Conservation (phyloP, 306 rosid species). For the Parietaria judaica region DNA sequence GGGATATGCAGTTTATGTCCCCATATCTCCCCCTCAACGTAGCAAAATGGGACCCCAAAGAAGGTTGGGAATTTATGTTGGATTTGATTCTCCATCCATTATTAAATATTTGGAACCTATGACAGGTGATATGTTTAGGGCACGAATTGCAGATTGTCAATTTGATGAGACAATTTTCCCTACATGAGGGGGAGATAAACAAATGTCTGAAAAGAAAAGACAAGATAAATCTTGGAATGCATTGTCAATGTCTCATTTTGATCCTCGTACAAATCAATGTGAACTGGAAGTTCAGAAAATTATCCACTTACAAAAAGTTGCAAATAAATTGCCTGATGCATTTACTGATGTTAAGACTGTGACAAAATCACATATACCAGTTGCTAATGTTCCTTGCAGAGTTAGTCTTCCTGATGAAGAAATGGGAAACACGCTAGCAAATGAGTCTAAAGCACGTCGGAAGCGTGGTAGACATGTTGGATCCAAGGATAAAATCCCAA, state of each 20-base stretch:
- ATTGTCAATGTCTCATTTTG: not conserved
- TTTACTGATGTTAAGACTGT: not conserved
- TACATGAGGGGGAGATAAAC: too few species aligned
- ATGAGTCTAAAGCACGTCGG: not conserved
- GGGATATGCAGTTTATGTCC: too few species aligned
- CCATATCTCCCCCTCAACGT: too few species aligned
- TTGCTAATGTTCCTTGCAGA: not conserved
- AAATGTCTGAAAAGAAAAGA: too few species aligned
- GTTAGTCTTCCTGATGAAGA: not conserved
- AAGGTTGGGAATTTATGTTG: too few species aligned
- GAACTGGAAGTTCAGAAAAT: not conserved
- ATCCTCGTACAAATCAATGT: not conserved
- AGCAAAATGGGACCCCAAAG: too few species aligned
- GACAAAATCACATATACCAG: not conserved
- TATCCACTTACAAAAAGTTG: not conserved
- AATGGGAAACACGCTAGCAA: not conserved
- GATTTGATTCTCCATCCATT: too few species aligned
- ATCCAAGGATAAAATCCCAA: not conserved
- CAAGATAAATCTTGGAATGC: not conserved
- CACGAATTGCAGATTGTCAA: too few species aligned
- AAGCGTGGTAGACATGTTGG: not conserved
- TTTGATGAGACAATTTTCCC: not conserved
- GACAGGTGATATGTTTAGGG: too few species aligned
- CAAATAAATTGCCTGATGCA: not conserved
- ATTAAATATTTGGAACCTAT: too few species aligned